Conservation (phyloP, 2,329 filamentous ascomycete species). For the Pseudodiploospora longispora region DNA sequence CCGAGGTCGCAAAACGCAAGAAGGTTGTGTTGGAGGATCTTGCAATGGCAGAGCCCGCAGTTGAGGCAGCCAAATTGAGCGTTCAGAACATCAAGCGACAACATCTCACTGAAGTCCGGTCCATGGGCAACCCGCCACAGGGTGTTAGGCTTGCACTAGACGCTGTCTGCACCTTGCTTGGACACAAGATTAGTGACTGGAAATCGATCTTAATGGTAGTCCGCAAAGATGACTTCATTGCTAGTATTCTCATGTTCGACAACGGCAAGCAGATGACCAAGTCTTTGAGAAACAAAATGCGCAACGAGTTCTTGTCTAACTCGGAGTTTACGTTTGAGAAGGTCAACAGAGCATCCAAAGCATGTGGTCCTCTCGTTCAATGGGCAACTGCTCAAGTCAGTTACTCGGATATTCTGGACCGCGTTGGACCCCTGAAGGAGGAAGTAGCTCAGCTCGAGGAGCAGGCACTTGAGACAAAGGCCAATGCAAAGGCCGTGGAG, state of each 20-base stretch:
- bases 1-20: constrained; percentile 73
- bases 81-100: constrained; percentile 98
- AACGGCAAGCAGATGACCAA: constrained; percentile 94
- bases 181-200: constrained; percentile 86
- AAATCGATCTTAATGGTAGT: constrained; percentile 84
- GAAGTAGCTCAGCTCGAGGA: constrained; percentile 85
- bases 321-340: constrained; percentile 94
- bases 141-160: constrained; percentile 90
- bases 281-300: constrained; percentile 75
- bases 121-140: constrained; percentile 86
- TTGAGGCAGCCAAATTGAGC: constrained; percentile 85
- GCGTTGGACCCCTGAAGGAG: constrained; percentile 83
- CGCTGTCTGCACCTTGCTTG: constrained; percentile 90
- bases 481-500: constrained; percentile 84
- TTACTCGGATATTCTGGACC: constrained; percentile 94
- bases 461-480: constrained; percentile 83
- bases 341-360: constrained; percentile 92
- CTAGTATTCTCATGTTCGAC: constrained; percentile 94
- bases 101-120: constrained; percentile 93
- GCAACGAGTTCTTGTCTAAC: constrained; percentile 82
- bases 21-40: constrained; percentile 83
- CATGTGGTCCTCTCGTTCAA: constrained; percentile 91
- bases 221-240: constrained; percentile 91
- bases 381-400: constrained; percentile 96
- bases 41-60: constrained; percentile 85